These are phyloP conservation scores for Diversispora eburnea DNA, from an alignment of 192 early-diverging fungal species.

Conservation along the genomic window DNA sequence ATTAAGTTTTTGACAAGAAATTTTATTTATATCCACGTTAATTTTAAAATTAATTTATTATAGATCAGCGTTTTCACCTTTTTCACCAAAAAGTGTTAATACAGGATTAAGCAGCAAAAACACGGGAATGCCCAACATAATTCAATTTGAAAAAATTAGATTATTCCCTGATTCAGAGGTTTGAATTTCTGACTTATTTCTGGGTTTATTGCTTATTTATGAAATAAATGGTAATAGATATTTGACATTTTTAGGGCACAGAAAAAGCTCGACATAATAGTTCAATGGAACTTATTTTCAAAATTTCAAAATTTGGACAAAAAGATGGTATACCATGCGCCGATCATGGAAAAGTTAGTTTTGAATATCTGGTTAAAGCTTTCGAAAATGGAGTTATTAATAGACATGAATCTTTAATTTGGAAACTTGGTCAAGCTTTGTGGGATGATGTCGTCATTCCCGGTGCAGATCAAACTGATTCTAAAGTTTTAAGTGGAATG, in stretches of 20 bases:
- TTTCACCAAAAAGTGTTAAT: not conserved
- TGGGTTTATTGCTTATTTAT: too few relatives aligned
- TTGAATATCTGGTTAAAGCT: not conserved
- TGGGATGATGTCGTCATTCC: conserved; percentile 44
- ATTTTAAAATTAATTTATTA: not conserved
- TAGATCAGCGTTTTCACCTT: not conserved
- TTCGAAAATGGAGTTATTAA: not conserved
- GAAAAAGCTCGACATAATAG: conserved; percentile 7
- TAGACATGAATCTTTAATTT: conserved; percentile 40
- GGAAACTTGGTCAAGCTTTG: conserved; percentile 53
- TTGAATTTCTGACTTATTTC: not conserved
- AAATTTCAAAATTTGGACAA: conserved; percentile 13
- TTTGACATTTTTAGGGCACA: not conserved
- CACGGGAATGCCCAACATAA: not conserved
- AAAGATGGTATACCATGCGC: not conserved
- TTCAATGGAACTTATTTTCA: conserved; percentile 12
- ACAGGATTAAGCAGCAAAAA: not conserved
- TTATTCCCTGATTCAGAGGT: conserved; percentile 3
- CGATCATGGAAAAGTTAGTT: not conserved
- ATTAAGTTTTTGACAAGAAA: not conserved
- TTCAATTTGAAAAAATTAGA: conserved; percentile 4
- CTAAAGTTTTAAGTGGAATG: not conserved
- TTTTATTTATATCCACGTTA: not conserved
- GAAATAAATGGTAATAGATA: not conserved
- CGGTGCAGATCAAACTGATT: not conserved